phyloP scores from a whole-genome alignment of 1,284 basidiomycete genomes.

The Puccinia coronata region DNA sequence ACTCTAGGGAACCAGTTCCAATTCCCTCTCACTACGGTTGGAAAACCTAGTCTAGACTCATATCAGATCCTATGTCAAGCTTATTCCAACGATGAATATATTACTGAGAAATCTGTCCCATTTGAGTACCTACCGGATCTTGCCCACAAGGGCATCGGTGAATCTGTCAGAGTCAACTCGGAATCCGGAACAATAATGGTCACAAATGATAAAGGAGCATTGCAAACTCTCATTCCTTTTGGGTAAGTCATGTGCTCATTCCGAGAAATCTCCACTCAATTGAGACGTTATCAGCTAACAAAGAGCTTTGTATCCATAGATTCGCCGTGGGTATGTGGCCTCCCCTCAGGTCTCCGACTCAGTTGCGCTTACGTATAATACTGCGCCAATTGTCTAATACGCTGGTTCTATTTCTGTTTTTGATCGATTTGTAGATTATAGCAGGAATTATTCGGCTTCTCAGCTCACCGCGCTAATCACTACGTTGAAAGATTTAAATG shows the following conservation, averaged over 20 bases:
- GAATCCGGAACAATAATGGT: conserved; percentile 40
- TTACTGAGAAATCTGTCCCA: conserved; percentile 1
- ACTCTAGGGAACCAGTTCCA: conserved; percentile 20
- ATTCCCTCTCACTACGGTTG: conserved; percentile 24
- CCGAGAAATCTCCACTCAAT: not conserved
- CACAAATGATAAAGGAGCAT: conserved; percentile 4
- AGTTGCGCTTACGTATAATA: no score
- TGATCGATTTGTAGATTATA: conserved; percentile 23
- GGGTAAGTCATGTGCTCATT: conserved; percentile 37
- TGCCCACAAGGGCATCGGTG: not conserved
- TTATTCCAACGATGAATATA: conserved; percentile 32
- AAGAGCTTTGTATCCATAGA: not conserved
- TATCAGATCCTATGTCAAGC: conserved; percentile 32
- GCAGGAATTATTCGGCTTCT: not conserved
- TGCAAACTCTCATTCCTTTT: conserved; percentile 38
- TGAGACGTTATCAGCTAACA: not conserved
- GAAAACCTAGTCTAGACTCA: conserved; percentile 27
- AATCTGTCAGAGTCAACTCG: conserved; percentile 27
- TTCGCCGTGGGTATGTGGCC: not conserved
- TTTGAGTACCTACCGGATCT: conserved; percentile 23
- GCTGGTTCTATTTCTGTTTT: not conserved
- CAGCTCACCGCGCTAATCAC: not conserved
- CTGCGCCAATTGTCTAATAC: not conserved
- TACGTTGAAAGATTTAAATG: conserved; percentile 1
- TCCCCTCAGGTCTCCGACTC: no score